A percentile compares a stretch with the other conserved stretches of the same genome.
Conservation (phyloP, 345 rosid genomes). For the Cardamine chenopodiifolia region DNA sequence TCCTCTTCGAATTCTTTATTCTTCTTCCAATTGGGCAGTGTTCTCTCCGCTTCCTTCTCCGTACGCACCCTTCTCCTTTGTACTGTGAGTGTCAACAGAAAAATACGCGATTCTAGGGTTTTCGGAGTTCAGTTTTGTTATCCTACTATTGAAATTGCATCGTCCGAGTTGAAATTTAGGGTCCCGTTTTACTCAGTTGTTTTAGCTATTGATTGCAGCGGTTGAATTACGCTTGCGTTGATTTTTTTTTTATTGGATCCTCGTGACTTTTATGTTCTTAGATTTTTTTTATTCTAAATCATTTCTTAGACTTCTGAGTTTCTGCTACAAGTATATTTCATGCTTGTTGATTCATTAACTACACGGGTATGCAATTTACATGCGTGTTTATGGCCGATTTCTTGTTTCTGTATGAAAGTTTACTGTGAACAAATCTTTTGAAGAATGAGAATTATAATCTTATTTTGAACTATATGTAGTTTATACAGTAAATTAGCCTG, state of each 20-base stretch:
- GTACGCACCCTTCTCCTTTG: constrained; percentile 4
- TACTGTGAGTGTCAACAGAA: constrained; percentile 26
- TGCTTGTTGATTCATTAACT: constrained; percentile 9
- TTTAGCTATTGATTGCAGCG: background rate
- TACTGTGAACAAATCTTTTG: background rate
- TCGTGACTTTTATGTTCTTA: background rate
- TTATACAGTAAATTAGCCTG: background rate
- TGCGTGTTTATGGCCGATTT: background rate
- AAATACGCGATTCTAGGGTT: constrained; percentile 33
- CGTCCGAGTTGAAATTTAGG: background rate
- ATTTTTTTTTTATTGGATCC: background rate
- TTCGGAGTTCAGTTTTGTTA: constrained; percentile 19
- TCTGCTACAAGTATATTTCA: background rate
- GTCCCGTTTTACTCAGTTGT: background rate
- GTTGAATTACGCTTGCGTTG: background rate
- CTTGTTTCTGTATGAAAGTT: background rate
- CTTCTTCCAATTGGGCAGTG: background rate
- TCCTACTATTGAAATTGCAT: background rate
- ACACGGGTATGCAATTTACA: background rate
- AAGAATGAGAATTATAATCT: background rate
- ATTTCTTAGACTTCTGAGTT: background rate
- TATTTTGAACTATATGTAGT: background rate
- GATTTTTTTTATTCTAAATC: background rate
- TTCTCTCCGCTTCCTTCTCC: constrained; percentile 15
- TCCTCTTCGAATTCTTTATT: background rate